Evolutionary conservation across 2,329 filamentous ascomycete species (phyloP).

Genomic region (Fusarium pseudograminearum): DNA sequence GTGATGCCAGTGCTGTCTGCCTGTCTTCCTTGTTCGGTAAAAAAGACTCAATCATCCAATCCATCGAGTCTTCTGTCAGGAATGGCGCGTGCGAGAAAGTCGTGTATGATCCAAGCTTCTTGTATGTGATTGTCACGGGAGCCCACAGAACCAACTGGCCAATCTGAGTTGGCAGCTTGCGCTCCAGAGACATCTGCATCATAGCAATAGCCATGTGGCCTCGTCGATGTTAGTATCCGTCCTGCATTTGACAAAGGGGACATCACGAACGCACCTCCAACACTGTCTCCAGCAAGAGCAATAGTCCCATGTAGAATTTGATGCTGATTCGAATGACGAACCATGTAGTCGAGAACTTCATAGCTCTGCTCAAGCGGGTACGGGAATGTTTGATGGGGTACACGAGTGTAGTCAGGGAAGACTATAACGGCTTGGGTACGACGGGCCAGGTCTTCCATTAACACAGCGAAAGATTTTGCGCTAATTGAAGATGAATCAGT

Average conservation of each 20-base stretch:
- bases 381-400: not conserved
- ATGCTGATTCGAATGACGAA: not conserved
- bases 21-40: not conserved
- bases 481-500: not conserved
- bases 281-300: constrained; percentile 3
- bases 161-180: not conserved
- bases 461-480: not conserved
- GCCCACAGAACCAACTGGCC: not conserved
- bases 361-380: not conserved
- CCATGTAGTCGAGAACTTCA: not conserved
- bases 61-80: not conserved
- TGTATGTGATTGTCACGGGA: not conserved
- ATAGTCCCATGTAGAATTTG: not conserved
- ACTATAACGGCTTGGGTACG: not conserved
- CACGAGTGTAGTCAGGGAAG: constrained; percentile 1
- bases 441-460: constrained; percentile 2
- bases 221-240: no score
- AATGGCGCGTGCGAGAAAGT: not conserved
- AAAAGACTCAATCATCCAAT: not conserved
- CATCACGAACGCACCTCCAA: no score
- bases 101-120: not conserved
- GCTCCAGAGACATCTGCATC: not conserved
- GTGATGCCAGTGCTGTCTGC: not conserved
- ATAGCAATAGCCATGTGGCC: constrained; percentile 1
- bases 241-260: no score